These are phyloP conservation scores for Penicillium glabrum DNA, from an alignment of 2,329 filamentous ascomycete species.

Conservation along the genomic window DNA sequence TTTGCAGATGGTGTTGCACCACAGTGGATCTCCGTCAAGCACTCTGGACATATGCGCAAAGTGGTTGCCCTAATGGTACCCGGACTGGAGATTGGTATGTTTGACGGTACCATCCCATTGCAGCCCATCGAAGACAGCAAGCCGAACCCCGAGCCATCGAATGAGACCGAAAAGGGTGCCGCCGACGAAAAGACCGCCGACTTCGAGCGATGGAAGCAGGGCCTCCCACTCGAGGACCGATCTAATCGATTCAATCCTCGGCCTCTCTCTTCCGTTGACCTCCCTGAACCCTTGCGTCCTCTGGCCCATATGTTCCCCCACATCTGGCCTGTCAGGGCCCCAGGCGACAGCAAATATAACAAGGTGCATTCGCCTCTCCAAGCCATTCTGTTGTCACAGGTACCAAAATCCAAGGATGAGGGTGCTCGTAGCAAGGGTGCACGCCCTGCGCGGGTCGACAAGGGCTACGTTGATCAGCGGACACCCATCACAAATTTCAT, in stretches of 20 bases:
- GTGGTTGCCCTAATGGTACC: slow-evolving; percentile 90
- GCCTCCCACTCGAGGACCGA: slow-evolving; percentile 34
- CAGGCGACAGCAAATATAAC: slow-evolving; percentile 77
- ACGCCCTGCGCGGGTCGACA: slow-evolving; percentile 62
- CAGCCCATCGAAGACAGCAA: slow-evolving; percentile 29
- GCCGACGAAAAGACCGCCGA: slow-evolving; percentile 27
- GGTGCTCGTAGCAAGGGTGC: slow-evolving; percentile 53
- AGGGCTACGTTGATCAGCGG: slow-evolving; percentile 69
- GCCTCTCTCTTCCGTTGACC: slow-evolving; percentile 27
- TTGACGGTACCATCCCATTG: slow-evolving; percentile 58
- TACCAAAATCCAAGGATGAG: slow-evolving; percentile 68
- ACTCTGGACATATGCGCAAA: slow-evolving; percentile 61
- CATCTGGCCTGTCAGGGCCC: slow-evolving; percentile 84
- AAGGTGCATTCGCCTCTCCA: slow-evolving; percentile 85
- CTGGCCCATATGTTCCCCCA: slow-evolving; percentile 82
- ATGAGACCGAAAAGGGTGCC: slow-evolving; percentile 14
- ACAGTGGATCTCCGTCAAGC: slow-evolving; percentile 63
- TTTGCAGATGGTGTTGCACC: slow-evolving; percentile 62
- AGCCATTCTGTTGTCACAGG: slow-evolving; percentile 74
- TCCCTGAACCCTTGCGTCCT: slow-evolving; percentile 57
- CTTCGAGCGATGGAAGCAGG: slow-evolving; percentile 42
- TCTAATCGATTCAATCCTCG: slow-evolving; percentile 36
- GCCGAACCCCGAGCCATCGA: not conserved
- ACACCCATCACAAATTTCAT: slow-evolving; percentile 82
- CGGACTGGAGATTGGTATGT: slow-evolving; percentile 87